phyloP scores from a whole-genome alignment of 305 asterid genomes.

The Fraxinus angustifolia region DNA sequence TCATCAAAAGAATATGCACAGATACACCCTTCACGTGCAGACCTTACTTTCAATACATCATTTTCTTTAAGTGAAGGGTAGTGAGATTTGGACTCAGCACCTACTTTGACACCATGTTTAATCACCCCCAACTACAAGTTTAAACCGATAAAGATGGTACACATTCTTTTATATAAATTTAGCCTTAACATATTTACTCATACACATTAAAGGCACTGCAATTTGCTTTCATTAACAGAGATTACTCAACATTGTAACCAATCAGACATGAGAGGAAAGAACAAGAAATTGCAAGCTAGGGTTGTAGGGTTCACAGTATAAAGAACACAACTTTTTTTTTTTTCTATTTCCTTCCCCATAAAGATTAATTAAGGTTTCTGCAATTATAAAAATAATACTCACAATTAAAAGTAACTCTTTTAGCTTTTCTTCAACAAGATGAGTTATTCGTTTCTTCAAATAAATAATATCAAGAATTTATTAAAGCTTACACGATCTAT shows the following conservation, averaged over 20 bases:
- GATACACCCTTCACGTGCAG: not conserved
- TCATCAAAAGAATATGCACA: not conserved
- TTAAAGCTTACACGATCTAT: constrained; percentile 48
- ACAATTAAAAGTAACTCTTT: not conserved
- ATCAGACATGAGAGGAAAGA: not conserved
- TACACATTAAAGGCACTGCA: not conserved
- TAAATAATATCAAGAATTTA: constrained; percentile 26
- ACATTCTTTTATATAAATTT: not conserved
- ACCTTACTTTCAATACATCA: not conserved
- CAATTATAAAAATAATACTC: not conserved
- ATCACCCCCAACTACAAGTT: not conserved
- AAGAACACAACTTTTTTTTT: not conserved
- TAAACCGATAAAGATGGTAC: not conserved
- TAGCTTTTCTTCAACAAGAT: not conserved
- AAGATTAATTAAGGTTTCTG: not conserved
- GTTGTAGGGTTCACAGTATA: not conserved
- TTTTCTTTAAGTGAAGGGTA: not conserved
- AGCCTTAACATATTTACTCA: not conserved
- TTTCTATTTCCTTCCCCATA: not conserved
- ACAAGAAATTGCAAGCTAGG: not conserved
- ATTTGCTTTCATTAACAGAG: not conserved
- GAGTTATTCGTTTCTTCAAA: not conserved
- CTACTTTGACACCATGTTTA: no score
- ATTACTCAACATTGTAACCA: not conserved
- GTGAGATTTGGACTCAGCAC: not conserved